Evolutionary conservation across 129 eudicot species (phyloP), one percentile per base, ranked within the genome.

Genomic region (Artemisia tridentata): DNA sequence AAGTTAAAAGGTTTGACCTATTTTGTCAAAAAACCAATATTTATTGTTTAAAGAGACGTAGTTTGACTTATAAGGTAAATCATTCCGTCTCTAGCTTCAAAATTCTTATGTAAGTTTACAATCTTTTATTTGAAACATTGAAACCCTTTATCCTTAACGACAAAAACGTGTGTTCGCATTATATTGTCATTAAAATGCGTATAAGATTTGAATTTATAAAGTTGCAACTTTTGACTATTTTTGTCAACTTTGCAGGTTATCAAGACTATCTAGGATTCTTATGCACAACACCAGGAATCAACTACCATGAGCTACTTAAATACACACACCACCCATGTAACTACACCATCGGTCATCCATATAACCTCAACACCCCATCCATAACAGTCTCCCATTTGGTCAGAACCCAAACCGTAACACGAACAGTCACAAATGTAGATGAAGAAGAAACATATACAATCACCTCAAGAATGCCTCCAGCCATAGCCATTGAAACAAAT

Each of bases 191-290:
- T 20, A 41, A 27, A n/a, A n/a, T n/a, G n/a, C n/a, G n/a, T n/a
- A n/a, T n/a, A n/a, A n/a, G n/a, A n/a, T n/a, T n/a, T n/a, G n/a
- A n/a, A n/a, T n/a, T n/a, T n/a, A n/a, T n/a, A n/a, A n/a, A n/a
- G n/a, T n/a, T n/a, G n/a, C n/a, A n/a, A n/a, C n/a, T n/a, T n/a
- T 72, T 59, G 27, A 57, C 72, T 17, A 14, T 27, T 51, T 68
- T 31, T 58, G 68, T 43, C 45, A 63, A 47, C 27, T 16, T 68
- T 59, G 67, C 72, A 92, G 98, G 98, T 74, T 93, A 85, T 64
- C 75, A 86, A 68, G 98, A 93, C 75, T 93, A 93, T 77, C 31
- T 93, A 60, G 95, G 98, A 23, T 93, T 93, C 88, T 73, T 93
- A 61, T 93, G 98, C 82, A 84, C 95, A 13, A 82, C 84, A 9